Percentiles rank a stretch among this genome's conserved stretches.
phyloP scores from a whole-genome alignment of 179 eudicot species.

The Beta lomatogona region DNA sequence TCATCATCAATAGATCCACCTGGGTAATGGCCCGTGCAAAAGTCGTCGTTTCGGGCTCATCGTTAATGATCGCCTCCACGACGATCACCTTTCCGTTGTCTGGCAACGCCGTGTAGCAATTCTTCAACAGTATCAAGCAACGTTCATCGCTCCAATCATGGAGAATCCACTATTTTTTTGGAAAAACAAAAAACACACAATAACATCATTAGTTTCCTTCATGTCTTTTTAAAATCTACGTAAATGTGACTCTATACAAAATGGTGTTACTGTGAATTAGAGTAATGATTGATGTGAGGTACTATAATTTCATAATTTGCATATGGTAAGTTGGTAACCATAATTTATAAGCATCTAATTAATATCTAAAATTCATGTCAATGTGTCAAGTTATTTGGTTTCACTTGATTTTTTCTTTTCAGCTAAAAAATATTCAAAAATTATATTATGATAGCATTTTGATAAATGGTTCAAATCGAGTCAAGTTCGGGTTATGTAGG shows the following conservation, averaged over 20 bases:
- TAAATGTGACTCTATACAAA: neutral
- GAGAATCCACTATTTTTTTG: slow-evolving; percentile 36
- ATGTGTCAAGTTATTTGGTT: too few species aligned
- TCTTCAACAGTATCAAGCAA: slow-evolving; percentile 47
- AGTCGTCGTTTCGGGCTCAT: slow-evolving; percentile 30
- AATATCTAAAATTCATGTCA: too few species aligned
- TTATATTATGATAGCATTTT: too few species aligned
- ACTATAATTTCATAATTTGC: too few species aligned
- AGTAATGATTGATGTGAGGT: too few species aligned
- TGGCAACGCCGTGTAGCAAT: slow-evolving; percentile 45
- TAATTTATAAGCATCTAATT: too few species aligned
- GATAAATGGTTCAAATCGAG: too few species aligned
- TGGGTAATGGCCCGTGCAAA: slow-evolving; percentile 16
- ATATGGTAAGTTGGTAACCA: too few species aligned
- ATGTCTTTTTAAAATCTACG: neutral
- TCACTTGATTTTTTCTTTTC: too few species aligned
- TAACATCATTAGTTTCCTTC: neutral
- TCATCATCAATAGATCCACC: slow-evolving; percentile 38
- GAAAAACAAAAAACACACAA: neutral
- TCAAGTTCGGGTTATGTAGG: too few species aligned
- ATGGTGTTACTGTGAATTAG: too few species aligned
- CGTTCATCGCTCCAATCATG: slow-evolving; percentile 47
- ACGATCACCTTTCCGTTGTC: slow-evolving; percentile 49
- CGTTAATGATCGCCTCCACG: slow-evolving; percentile 36
- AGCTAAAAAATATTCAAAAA: too few species aligned